These are phyloP conservation scores for Pyronema domesticum DNA, from an alignment of 495 filamentous ascomycete genomes.

Conservation along the genomic window DNA sequence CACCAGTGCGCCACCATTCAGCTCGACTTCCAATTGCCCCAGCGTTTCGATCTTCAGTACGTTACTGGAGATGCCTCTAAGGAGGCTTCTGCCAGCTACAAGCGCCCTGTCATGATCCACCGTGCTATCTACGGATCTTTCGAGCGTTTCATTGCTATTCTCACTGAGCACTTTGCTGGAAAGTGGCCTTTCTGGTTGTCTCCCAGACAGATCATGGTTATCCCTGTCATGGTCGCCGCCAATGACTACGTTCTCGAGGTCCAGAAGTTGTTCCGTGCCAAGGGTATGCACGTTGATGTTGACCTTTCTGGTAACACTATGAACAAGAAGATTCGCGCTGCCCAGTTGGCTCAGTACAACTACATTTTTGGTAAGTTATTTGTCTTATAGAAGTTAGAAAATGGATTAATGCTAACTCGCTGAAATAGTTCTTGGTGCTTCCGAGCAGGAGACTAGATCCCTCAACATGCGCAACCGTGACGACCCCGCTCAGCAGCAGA, in stretches of 20 bases:
- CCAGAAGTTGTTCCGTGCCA: constrained; percentile 34
- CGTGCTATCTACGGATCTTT: constrained; percentile 85
- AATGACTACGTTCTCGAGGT: constrained; percentile 80
- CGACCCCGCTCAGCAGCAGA: constrained; percentile 61
- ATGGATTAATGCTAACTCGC: background rate
- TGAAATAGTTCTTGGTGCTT: constrained; percentile 56
- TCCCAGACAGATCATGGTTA: constrained; percentile 76
- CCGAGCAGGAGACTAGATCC: constrained; percentile 54
- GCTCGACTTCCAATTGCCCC: constrained; percentile 83
- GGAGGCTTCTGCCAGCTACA: constrained; percentile 33
- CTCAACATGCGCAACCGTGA: constrained; percentile 89
- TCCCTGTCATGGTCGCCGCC: constrained; percentile 72
- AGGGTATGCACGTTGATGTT: constrained; percentile 63
- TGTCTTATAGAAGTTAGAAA: background rate
- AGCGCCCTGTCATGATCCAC: constrained; percentile 92
- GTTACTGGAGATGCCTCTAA: constrained; percentile 44
- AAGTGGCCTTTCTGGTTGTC: constrained; percentile 99
- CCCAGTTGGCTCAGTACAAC: constrained; percentile 77
- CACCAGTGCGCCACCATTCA: constrained; percentile 95
- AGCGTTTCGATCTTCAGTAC: constrained; percentile 70
- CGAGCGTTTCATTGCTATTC: constrained; percentile 85
- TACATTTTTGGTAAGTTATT: constrained; percentile 56
- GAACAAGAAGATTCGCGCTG: constrained; percentile 87
- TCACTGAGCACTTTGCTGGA: constrained; percentile 87
- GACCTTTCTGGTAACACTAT: constrained; percentile 83